Evolutionary conservation across 306 rosid species (phyloP), one percentile per base, ranked within the genome.

Genomic region (Cucumis melo): DNA sequence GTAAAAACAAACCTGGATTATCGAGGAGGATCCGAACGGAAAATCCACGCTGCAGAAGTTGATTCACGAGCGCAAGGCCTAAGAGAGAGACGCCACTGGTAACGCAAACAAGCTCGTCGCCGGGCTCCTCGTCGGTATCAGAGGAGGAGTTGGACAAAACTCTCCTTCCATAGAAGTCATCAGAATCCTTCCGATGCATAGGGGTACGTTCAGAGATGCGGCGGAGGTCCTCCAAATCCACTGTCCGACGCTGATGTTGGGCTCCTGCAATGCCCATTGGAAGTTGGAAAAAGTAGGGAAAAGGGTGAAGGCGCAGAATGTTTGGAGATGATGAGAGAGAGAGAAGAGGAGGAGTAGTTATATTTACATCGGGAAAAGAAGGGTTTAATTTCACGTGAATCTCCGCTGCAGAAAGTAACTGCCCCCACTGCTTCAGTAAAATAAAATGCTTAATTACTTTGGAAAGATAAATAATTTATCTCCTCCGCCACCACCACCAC

Each of bases 21-120:
- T 89, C 82, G 23, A 90, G 85, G 11, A 84, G 39, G 86, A 92
- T 83, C 29, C 97, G 83, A 23, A 94, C 91, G 76, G 96, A 90
- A 83, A 84, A 94, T 68, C 99, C 97, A 42, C 81, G 84, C 20
- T 72, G 75, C 85, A 94, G 73, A 48, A 94, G 99, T 6, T 75
- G 83, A 72, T 86, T 86, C 29, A 91, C 87, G 66, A 94, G 27
- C 76, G 97, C 96, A 36, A 91, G 78, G 14, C 97, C 97, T 21
- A 92, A 76, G 77, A 85, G 87, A 4, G 99, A 92, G 76, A 82
- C 92, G 60, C 97, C 99, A 68, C 95, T 88, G 0, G 99, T 94
- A 29, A 94, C 96, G 67, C 97, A 92, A 4, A 94, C 84, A 29
- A 88, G 70, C 38, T 61, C 79, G 10, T 74, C 91, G 54, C 48